phyloP scores from a whole-genome alignment of 768 basidiomycete genomes.

The Austroboletus festivus region DNA sequence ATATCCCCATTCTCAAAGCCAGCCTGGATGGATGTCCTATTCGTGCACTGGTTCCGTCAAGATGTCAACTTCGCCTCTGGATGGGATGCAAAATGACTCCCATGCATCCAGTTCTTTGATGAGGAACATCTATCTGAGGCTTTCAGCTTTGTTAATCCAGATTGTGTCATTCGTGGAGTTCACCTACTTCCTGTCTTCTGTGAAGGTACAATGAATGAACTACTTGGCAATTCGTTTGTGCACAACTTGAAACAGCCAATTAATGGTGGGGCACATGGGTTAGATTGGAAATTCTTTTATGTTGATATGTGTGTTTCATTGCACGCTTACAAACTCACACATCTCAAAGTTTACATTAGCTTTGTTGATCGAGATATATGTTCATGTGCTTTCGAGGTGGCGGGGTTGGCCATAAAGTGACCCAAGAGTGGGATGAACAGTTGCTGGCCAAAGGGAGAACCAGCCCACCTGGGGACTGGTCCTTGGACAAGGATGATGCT shows the following conservation, averaged over 20 bases:
- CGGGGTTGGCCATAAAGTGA: too few relatives aligned
- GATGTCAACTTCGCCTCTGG: slow-evolving; percentile 26
- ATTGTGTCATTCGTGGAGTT: slow-evolving; percentile 33
- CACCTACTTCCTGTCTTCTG: slow-evolving; percentile 44
- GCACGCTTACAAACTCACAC: background rate
- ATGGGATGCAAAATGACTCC: slow-evolving; percentile 28
- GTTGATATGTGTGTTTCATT: slow-evolving; percentile 32
- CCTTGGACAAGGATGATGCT: too few relatives aligned
- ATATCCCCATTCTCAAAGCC: background rate
- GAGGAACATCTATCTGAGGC: slow-evolving; percentile 21
- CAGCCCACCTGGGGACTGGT: too few relatives aligned
- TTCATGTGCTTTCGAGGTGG: too few relatives aligned
- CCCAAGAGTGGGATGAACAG: too few relatives aligned
- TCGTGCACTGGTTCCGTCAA: slow-evolving; percentile 38
- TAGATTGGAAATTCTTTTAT: slow-evolving; percentile 31
- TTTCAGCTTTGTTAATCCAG: slow-evolving; percentile 48
- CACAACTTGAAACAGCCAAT: background rate
- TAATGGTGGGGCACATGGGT: background rate
- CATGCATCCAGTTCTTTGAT: slow-evolving; percentile 38
- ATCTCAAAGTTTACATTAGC: too few relatives aligned
- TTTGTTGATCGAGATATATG: background rate
- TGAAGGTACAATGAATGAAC: slow-evolving; percentile 11
- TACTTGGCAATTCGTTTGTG: background rate
- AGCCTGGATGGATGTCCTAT: slow-evolving; percentile 7
- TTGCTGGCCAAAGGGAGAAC: too few relatives aligned